These are phyloP conservation scores for Hyphodiscus sp. DNA, from an alignment of 2,329 filamentous ascomycete genomes.

Conservation along the genomic window DNA sequence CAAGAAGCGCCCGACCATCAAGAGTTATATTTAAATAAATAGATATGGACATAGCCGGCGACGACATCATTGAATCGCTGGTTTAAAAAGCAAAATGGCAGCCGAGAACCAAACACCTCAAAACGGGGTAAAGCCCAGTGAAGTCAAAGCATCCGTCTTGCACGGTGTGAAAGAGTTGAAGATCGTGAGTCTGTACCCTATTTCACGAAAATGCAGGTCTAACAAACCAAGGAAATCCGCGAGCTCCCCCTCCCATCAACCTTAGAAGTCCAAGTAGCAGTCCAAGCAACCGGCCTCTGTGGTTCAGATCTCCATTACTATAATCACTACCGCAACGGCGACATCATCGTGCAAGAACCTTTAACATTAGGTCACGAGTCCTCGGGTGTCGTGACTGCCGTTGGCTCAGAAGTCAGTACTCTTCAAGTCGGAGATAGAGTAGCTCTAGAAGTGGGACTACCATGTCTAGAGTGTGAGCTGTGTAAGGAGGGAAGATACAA, in stretches of 20 bases:
- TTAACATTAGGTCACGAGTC: constrained; percentile 91
- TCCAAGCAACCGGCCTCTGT: constrained; percentile 94
- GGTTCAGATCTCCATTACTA: constrained; percentile 97
- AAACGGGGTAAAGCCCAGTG: constrained; percentile 3
- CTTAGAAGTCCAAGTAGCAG: constrained; percentile 72
- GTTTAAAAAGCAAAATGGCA: constrained; percentile 5
- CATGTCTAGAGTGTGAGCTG: constrained; percentile 82
- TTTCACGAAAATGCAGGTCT: neutral
- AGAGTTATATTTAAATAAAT: neutral
- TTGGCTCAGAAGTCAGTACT: constrained; percentile 68
- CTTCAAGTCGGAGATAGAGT: constrained; percentile 84
- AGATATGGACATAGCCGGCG: neutral
- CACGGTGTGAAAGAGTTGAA: constrained; percentile 30
- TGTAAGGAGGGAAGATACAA: constrained; percentile 92
- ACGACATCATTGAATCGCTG: neutral
- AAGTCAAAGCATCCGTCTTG: constrained; percentile 28
- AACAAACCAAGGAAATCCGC: constrained; percentile 25
- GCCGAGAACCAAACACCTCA: neutral
- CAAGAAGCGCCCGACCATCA: neutral
- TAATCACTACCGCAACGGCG: constrained; percentile 90
- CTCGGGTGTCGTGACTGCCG: constrained; percentile 73
- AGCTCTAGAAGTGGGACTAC: constrained; percentile 88
- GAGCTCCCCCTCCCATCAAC: constrained; percentile 20
- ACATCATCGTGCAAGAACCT: constrained; percentile 83
- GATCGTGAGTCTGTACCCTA: constrained; percentile 18